Evolutionary conservation across 192 early-diverging fungal species (phyloP), one percentile per base, ranked within the genome.

Genomic region (Globomyces pollinis-pini): DNA sequence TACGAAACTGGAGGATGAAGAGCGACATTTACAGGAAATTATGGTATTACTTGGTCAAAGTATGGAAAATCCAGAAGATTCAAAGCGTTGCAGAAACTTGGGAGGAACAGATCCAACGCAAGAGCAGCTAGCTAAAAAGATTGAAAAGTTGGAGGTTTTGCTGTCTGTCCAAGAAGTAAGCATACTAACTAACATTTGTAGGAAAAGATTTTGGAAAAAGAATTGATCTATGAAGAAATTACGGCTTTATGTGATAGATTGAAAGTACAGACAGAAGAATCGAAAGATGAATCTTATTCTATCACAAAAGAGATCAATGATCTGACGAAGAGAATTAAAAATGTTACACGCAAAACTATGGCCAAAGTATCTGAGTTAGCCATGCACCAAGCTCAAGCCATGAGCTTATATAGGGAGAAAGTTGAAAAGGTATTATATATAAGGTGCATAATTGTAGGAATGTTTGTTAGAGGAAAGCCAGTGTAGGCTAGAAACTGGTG

Each of bases 321-420:
- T 15, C 42, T 83, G 2, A 64, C 79, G 1, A 76, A 74, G 47
- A 66, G 68, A 35, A 74, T 83, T 41, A 83, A 77, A 56, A 50
- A 70, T 31, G 24, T 69, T 2, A 77, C 81, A n/a, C 53, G 64
- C 23, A 63, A 68, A 20, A 74, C 79, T 66, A 83, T 81, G 78
- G 79, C 76, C 7, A 61, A 64, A 33, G 75, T 83, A 8, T 75
- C 75, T 0, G 81, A 83, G 62, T 63, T 83, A 28, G 80, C 81
- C 1, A 83, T 83, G 79, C 68, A 83, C 59, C 81, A 83, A 45
- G 76, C 76, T 1, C 50, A 72, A 58, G 73, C 81, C 3, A 71
- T 83, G 67, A 70, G 64, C n/a, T 62, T 82, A n/a, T 82, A 82
- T 50, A 79, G 75, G 38, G 78, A 82, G 56, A 74, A 72, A 24